Evolutionary conservation across 1,139 yeast species (phyloP).

Genomic region (Tardiomyces blankii): DNA sequence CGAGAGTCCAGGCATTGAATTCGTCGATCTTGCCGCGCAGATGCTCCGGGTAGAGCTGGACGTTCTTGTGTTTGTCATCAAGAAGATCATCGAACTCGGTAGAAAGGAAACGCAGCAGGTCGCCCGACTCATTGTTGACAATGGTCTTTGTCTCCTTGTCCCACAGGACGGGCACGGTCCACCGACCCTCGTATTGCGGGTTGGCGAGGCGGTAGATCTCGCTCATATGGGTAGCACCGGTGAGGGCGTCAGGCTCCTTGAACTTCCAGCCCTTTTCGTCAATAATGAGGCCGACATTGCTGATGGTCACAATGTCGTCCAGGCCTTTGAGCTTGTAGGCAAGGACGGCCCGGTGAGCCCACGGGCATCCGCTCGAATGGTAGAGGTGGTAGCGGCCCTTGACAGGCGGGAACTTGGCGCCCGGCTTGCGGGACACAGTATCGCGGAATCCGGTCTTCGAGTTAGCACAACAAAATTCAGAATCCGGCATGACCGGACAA

Average conservation of each 20-base stretch:
- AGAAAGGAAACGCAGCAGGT: slow-evolving; percentile 73
- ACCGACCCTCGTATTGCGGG: slow-evolving; percentile 67
- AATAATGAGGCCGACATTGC: slow-evolving; percentile 82
- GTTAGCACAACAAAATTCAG: too few species aligned
- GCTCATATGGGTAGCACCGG: slow-evolving; percentile 47
- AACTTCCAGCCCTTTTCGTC: slow-evolving; percentile 84
- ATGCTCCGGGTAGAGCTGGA: slow-evolving; percentile 55
- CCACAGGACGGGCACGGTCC: slow-evolving; percentile 89
- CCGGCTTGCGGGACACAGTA: background rate
- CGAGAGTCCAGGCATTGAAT: slow-evolving; percentile 70
- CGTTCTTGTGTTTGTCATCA: slow-evolving; percentile 34
- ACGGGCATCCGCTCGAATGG: slow-evolving; percentile 85
- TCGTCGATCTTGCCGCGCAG: slow-evolving; percentile 53
- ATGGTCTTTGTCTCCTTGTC: slow-evolving; percentile 70
- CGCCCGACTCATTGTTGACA: slow-evolving; percentile 84
- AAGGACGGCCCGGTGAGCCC: slow-evolving; percentile 49
- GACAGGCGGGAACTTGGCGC: slow-evolving; percentile 46
- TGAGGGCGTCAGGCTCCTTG: slow-evolving; percentile 56
- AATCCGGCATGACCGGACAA: too few species aligned
- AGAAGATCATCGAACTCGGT: slow-evolving; percentile 48
- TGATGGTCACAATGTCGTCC: slow-evolving; percentile 37
- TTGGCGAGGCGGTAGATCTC: slow-evolving; percentile 68
- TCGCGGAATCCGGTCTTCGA: background rate
- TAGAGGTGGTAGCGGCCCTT: slow-evolving; percentile 76
- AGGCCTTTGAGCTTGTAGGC: slow-evolving; percentile 66